Evolutionary conservation across 2,329 filamentous ascomycete genomes (phyloP).

Genomic region (Didymella segeticola): DNA sequence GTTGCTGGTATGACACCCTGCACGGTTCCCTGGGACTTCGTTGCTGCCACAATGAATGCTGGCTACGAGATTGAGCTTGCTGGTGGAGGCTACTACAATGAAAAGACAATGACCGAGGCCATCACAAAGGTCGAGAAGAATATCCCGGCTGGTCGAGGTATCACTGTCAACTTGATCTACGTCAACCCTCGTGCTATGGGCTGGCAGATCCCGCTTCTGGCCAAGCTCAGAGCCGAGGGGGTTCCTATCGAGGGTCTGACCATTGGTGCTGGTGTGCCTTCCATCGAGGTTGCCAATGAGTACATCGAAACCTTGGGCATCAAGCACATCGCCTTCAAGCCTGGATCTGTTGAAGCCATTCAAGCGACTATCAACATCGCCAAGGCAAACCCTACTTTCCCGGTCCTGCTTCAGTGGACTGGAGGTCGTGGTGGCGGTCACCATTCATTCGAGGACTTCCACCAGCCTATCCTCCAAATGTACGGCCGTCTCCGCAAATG

Average conservation of each 20-base stretch:
- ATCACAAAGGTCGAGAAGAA: constrained; percentile 54
- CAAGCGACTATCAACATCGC: constrained; percentile 57
- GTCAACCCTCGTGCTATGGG: constrained; percentile 59
- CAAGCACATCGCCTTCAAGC: constrained; percentile 58
- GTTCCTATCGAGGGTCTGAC: constrained; percentile 57
- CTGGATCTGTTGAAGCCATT: constrained; percentile 55
- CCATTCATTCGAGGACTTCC: constrained; percentile 59
- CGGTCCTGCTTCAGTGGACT: constrained; percentile 58
- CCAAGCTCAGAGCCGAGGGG: constrained; percentile 55
- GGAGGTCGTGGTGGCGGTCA: constrained; percentile 59
- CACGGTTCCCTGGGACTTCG: constrained; percentile 58
- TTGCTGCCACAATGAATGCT: constrained; percentile 61
- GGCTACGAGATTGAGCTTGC: constrained; percentile 58
- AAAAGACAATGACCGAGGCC: constrained; percentile 53
- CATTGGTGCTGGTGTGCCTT: constrained; percentile 58
- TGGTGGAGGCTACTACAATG: constrained; percentile 59
- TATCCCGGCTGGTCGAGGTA: constrained; percentile 58
- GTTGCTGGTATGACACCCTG: constrained; percentile 59
- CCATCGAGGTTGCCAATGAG: constrained; percentile 56
- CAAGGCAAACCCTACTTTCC: constrained; percentile 54
- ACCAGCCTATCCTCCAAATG: constrained; percentile 56
- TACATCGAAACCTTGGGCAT: constrained; percentile 65
- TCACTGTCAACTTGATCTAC: constrained; percentile 62
- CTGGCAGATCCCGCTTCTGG: constrained; percentile 61
- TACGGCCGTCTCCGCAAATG: constrained; percentile 55